These are phyloP conservation scores for Nemania diffusa DNA, from an alignment of 2,329 filamentous ascomycete genomes.

Conservation along the genomic window DNA sequence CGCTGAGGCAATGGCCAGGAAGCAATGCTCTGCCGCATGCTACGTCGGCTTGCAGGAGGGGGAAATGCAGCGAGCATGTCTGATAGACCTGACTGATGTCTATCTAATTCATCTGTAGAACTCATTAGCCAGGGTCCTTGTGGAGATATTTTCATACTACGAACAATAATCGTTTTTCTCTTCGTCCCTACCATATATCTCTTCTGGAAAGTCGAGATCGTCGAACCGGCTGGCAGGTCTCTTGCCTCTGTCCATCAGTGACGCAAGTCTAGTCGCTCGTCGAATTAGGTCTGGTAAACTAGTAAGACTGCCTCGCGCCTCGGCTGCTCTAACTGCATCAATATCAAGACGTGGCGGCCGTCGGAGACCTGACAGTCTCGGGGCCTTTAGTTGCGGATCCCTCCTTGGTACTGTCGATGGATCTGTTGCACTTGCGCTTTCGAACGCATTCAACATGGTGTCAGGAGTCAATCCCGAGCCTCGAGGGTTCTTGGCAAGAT, in stretches of 20 bases:
- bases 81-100: conserved; percentile 65
- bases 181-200: conserved; percentile 53
- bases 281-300: conserved; percentile 91
- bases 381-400: conserved; percentile 49
- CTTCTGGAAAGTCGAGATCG: conserved; percentile 62
- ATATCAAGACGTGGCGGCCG: conserved; percentile 82
- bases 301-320: conserved; percentile 88
- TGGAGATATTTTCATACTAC: conserved; percentile 30
- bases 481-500: conserved; percentile 42
- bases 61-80: conserved; percentile 75
- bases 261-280: conserved; percentile 85
- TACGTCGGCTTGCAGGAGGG: conserved; percentile 61
- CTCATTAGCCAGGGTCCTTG: conserved; percentile 33
- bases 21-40: conserved; percentile 57
- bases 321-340: conserved; percentile 81
- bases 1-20: conserved; percentile 62
- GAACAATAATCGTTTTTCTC: conserved; percentile 56
- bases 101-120: conserved; percentile 52
- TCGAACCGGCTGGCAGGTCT: conserved; percentile 69
- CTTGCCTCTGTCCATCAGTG: conserved; percentile 86
- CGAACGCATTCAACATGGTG: conserved; percentile 62
- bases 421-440: conserved; percentile 59
- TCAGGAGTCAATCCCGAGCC: conserved; percentile 54
- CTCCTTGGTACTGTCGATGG: conserved; percentile 48
- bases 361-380: conserved; percentile 65